Base-by-base conservation (phyloP, 768 basidiomycete genomes). In the Suillus decipiens region DNA sequence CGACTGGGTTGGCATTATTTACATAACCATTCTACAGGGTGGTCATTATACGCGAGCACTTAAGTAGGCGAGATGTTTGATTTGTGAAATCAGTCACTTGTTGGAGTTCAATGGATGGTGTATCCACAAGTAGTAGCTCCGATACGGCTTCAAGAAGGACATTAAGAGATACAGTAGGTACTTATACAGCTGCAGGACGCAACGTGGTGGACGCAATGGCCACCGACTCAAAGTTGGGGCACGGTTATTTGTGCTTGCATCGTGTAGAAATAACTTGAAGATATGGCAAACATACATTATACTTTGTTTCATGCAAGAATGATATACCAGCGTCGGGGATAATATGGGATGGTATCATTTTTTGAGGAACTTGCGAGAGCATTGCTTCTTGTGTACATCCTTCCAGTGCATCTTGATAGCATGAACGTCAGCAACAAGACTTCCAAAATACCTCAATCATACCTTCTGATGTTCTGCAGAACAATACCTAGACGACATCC, bases 341-440 rank as follows among this genome's bases (percentile, higher is more conserved):
- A 15, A 55, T 14, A 55, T 55, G 3, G 14, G 22, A 36, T 24
- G 34, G 9, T 22, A 55, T 59, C 15, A 59, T 15, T 59, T 59
- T 59, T 59, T 55, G 58, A 59, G 58, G 22, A 54, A 59, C 24
- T 59, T 59, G 41, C 58, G 47, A 31, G 65, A 54, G 37, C 68
- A 69, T 55, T 69, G 67, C 39, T 61, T 67, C 48, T 66, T 68
- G 57, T 69, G 68, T 22, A 64, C 67, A 43, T 67, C 67, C 48
- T 68, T 69, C 68, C 68, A 69, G 63, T 69, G 67, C 15, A 36
- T 63, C 68, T 69, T 59, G 37, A 51, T 50, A 63, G 24, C 9
- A 37, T 28, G n/a, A n/a, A 22, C 31, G 22, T 64, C 62, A 62
- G 61, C 50, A 42, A 48, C 56, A 10, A 22, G 39, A 48, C 61